Conservation (phyloP, 2,329 filamentous ascomycete species). For the Zasmidium angulare region DNA sequence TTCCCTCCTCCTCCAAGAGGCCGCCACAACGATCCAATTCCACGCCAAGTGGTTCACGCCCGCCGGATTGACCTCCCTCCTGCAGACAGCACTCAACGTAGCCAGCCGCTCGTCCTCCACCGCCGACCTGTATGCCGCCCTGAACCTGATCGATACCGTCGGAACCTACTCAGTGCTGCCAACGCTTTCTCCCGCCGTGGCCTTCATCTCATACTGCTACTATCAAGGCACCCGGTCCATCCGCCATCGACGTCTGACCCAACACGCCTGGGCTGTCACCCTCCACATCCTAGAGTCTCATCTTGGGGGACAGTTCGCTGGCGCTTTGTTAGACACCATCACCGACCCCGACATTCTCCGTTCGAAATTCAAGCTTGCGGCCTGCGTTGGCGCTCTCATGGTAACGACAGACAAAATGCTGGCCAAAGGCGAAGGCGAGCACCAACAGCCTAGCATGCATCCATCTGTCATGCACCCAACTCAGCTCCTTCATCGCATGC, state of each 20-base stretch:
- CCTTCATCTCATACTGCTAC: slow-evolving; percentile 33
- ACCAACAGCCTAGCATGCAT: slow-evolving; percentile 1
- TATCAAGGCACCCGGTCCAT: slow-evolving; percentile 33
- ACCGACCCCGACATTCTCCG: slow-evolving; percentile 17
- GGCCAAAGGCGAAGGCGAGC: not conserved
- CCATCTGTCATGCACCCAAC: slow-evolving; percentile 15
- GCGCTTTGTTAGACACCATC: slow-evolving; percentile 26
- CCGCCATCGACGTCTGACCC: slow-evolving; percentile 28
- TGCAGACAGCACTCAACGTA: slow-evolving; percentile 26
- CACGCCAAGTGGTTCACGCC: slow-evolving; percentile 36
- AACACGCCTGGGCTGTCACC: slow-evolving; percentile 27
- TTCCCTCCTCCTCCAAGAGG: slow-evolving; percentile 23
- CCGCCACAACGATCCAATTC: slow-evolving; percentile 27
- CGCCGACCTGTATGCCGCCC: slow-evolving; percentile 28
- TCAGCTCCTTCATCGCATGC: slow-evolving; percentile 19
- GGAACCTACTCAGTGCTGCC: slow-evolving; percentile 31
- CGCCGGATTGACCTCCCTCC: slow-evolving; percentile 21
- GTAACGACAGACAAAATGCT: slow-evolving; percentile 29
- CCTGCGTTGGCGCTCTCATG: slow-evolving; percentile 31
- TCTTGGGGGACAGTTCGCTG: slow-evolving; percentile 28
- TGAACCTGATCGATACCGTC: slow-evolving; percentile 32
- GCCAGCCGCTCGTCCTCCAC: slow-evolving; percentile 30
- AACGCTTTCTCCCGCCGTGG: slow-evolving; percentile 20
- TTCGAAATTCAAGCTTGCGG: slow-evolving; percentile 25
- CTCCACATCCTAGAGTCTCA: slow-evolving; percentile 33